Base-by-base conservation (phyloP, 148 eudicot genomes). In the Heliamphora exappendiculata region DNA sequence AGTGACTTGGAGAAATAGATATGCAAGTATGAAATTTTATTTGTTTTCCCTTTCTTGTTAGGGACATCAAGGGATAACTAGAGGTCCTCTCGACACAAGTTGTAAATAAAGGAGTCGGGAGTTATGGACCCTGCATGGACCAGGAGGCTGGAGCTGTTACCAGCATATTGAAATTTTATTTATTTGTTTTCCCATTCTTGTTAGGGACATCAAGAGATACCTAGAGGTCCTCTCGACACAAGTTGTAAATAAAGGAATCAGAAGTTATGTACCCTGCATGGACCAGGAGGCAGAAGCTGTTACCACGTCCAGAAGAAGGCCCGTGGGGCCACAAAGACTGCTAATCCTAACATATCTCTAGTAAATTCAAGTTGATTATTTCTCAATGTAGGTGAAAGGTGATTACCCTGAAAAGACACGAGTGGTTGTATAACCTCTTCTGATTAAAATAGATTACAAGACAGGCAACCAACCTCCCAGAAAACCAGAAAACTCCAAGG, bases 401-500 rank as follows among this genome's bases (percentile, higher is more conserved):
- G 31, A 57, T 57, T 57, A 24, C 62, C 24, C 24, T 57, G 11
- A 26, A 57, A 26, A 22, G 55, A 57, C 14, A 57, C 7, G 2
- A 57, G 24, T 24, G 31, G 10, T 53, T 53, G 2, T 57, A 8
- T 24, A 57, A 7, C 13, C 1, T 57, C 62, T 24, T 57, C 62
- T 57, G 11, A 57, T 57, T 57, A 57, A 57, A 57, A 22, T 57
- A 57, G 29, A 22, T 26, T 4, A 5, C 11, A 57, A 24, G 29
- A 7, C 11, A 22, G 29, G 62, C 9, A 26, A 2, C 3, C 3
- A 19, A 7, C 3, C 7, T 16, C 16, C 55, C 6, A 19, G 19
- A 74, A 45, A 49, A 70, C 47, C 55, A 53, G 83, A 80, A 80
- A 39, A 53, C 49, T 75, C 78, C 83, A 76, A 70, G 78, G 51